Base-by-base conservation (phyloP, 2,329 filamentous ascomycete species). In the Alternaria gansuensis region DNA sequence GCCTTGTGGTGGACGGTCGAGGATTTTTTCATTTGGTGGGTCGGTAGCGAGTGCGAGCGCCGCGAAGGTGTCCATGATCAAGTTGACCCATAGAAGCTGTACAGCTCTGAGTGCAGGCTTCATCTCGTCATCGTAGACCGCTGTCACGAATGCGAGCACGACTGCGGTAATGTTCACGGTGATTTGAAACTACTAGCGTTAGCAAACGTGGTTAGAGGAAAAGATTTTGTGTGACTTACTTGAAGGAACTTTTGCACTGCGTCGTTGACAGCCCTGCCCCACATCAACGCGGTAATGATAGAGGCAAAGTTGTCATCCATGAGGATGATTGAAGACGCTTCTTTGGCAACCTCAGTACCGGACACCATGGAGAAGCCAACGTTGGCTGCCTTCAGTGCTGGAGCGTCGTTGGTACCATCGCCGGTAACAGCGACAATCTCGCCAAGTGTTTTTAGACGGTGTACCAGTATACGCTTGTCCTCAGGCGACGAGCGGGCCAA, bases 111-210 rank as follows among this genome's bases (percentile, higher is more conserved):
- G 84, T 64, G 93, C 95, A 79, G 98, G 94, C 26, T 93, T 93
- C 92, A 97, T 96, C n/a, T 68, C 54, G 1, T 55, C 48, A 66
- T 94, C 93, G 51, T 96, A 84, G 5, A 94, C 92, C n/a, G 95
- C 94, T 10, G 94, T 97, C 70, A 98, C 80, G 84, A 98, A 98
- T 77, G 98, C 97, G 5, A 94, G 97, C 24, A 98, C 91, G 26
- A 98, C 95, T 78, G 97, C 94, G 67, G 94, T 95, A 68, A 98
- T 98, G 82, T 98, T 98, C 62, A 94, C 97, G 5, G 93, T 97
- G 77, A 99, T 98, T 65, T 98, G 86, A 78, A 98, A 98, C 51
- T 70, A 36, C 5, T 8, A 2, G 2, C 5, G 51, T 69, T 51
- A 67, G 64, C 24, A 21, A 17, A 5, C 2, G 7, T 24, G 26